These are phyloP conservation scores for Trichothecium sympodiale DNA, from an alignment of 2,329 filamentous ascomycete genomes.

Conservation along the genomic window DNA sequence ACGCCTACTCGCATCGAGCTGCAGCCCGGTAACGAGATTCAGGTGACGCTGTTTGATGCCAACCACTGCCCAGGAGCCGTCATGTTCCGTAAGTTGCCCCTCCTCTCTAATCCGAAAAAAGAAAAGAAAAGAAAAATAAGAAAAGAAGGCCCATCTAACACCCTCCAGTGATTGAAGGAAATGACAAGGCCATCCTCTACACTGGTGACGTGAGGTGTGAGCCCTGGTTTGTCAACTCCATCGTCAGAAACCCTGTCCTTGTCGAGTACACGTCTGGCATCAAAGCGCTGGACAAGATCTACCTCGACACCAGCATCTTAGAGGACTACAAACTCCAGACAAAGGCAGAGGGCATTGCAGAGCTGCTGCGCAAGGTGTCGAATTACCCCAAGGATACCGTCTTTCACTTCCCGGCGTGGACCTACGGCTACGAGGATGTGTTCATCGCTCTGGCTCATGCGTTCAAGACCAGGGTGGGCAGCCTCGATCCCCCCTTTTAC, in stretches of 20 bases:
- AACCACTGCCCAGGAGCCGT: slow-evolving; percentile 87
- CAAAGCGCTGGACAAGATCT: slow-evolving; percentile 66
- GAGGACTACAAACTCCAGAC: slow-evolving; percentile 36
- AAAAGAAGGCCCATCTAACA: too few relatives aligned
- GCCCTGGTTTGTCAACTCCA: slow-evolving; percentile 69
- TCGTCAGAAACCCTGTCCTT: slow-evolving; percentile 61
- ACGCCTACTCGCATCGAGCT: slow-evolving; percentile 71
- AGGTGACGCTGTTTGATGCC: slow-evolving; percentile 78
- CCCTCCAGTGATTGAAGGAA: slow-evolving; percentile 57
- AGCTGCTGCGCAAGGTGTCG: slow-evolving; percentile 59
- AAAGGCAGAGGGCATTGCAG: slow-evolving; percentile 64
- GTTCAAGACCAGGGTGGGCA: slow-evolving; percentile 48
- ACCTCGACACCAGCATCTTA: slow-evolving; percentile 76
- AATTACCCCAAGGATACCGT: slow-evolving; percentile 61
- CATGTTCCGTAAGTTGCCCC: slow-evolving; percentile 57
- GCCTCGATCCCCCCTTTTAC: neutral
- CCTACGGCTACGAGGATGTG: slow-evolving; percentile 81
- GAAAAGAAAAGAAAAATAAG: too few relatives aligned
- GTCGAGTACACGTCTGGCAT: slow-evolving; percentile 58
- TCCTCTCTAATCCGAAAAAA: too few relatives aligned
- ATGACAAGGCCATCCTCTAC: slow-evolving; percentile 65
- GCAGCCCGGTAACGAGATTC: slow-evolving; percentile 53
- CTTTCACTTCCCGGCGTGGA: slow-evolving; percentile 85
- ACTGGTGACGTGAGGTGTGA: slow-evolving; percentile 85
- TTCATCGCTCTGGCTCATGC: slow-evolving; percentile 71